Base-by-base conservation (phyloP, 2,329 filamentous ascomycete genomes). In the Scedosporium aurantiacum region DNA sequence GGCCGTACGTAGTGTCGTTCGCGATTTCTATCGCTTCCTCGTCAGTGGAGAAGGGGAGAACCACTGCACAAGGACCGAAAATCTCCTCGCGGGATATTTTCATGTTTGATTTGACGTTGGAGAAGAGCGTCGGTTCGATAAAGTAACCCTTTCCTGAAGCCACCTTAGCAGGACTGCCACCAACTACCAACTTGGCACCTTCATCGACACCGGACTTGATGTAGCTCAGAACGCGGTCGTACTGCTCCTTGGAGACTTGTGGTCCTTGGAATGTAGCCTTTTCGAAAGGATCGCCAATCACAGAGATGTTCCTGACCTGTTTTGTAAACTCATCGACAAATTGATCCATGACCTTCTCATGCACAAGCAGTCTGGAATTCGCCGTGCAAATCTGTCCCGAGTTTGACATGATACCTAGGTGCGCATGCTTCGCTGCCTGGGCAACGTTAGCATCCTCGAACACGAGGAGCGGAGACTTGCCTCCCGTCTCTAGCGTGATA, bases 211-310 rank as follows among this genome's bases (percentile, higher is more conserved):
- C 87, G n/a, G 76, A 68, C 63, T 87, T 78, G 58, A 90, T 82
- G 70, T 86, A 90, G 1, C 78, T 79, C 32, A 89, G 75, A 2
- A 91, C 79, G 27, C 82, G 76, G 57, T 88, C 84, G 66, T 82
- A 85, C 67, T 89, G 87, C 16, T 76, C 70, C 68, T 82, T 82
- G 4, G 83, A 85, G 63, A 88, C 80, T 68, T 88, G 85, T 0
- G 87, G 87, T 0, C 86, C 86, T 71, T 89, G 86, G 74, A 82
- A 86, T 0, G 85, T 88, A 28, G 76, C 75, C 64, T 83, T 78
- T 6, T 78, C 76, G 70, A 88, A 89, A 0, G 84, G 86, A 67
- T 88, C 81, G 45, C 86, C 86, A 18, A 89, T 76, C 14, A 83
- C 77, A 60, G 79, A 83, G 28, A 81, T 77, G 56, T 77, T 72